phyloP scores from a whole-genome alignment of 2,329 filamentous ascomycete species.

The Metarhizium brunneum region DNA sequence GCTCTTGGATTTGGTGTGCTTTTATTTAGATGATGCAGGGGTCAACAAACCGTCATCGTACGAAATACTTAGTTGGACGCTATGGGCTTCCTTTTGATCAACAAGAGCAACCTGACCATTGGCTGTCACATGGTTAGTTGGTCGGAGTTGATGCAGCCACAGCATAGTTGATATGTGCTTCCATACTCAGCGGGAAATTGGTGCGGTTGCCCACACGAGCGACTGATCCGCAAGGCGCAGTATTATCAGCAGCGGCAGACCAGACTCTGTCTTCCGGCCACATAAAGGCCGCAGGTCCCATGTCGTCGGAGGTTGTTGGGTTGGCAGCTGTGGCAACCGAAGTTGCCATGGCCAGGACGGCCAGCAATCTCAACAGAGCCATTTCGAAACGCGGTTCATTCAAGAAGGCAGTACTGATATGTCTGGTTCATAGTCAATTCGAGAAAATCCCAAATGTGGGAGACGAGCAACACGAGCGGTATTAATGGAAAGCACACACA shows the following conservation, averaged over 20 bases:
- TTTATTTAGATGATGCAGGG: background rate
- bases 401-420: background rate
- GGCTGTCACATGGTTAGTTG: constrained; percentile 22
- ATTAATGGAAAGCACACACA: no score
- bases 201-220: constrained; percentile 39
- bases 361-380: constrained; percentile 11
- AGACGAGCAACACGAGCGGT: no score
- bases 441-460: no score
- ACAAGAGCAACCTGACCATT: constrained; percentile 46
- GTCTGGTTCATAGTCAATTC: no score
- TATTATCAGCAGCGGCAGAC: constrained; percentile 45
- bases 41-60: constrained; percentile 34
- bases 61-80: constrained; percentile 43
- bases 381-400: constrained; percentile 2
- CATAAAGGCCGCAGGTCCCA: constrained; percentile 50
- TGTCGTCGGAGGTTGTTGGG: constrained; percentile 15
- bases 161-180: background rate
- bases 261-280: constrained; percentile 51
- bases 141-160: background rate
- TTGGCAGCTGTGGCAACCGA: background rate
- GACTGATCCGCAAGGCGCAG: constrained; percentile 45
- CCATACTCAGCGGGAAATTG: constrained; percentile 42
- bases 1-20: background rate
- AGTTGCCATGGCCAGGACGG: constrained; percentile 6
- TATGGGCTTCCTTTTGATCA: constrained; percentile 47